Evolutionary conservation across 345 rosid genomes (phyloP), one percentile per base, ranked within the genome.

Genomic region (Corchorus olitorius): DNA sequence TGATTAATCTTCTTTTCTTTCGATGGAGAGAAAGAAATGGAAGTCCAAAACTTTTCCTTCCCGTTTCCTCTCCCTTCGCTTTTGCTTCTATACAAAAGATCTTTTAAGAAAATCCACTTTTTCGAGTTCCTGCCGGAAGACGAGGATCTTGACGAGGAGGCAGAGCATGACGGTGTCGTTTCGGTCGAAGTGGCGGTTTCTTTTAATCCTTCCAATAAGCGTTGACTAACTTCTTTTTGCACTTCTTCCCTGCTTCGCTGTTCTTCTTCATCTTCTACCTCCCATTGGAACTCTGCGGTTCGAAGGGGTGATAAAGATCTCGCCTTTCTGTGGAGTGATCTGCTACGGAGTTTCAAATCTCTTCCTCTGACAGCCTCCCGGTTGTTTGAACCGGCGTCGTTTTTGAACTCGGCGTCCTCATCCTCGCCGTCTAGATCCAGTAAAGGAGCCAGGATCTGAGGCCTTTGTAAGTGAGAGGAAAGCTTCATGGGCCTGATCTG

Each of bases 1-100:
- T 49, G 58, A 34, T 8, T 58, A 16, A 27, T 17, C 54, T 78
- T 78, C 61, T 63, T 78, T 39, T 78, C 81, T 50, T 78, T 78
- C 0, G 73, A 72, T 6, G 81, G 58, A 46, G 65, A 45, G 37
- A 84, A 82, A 6, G 86, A 81, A 52, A 86, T 79, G 72, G 78
- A 79, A 7, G 84, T 74, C 87, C 87, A 83, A 65, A 86, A 86
- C 77, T 78, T 79, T 58, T 78, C 77, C 66, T 82, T 85, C 0
- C 43, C 46, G 48, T 78, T 78, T 35, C 52, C 50, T 56, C 81
- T 73, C 68, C 81, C 81, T 73, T 78, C 81, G 67, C 88, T 85
- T 77, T 89, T 89, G 78, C 93, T 89, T 73, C 91, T 78, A 56
- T 89, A 88, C 13, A 82, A 48, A 22, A 82, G 77, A 19, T 82